A percentile compares a stretch with the other conserved stretches of the same genome.
Conservation (phyloP, 768 basidiomycete genomes). For the Rhizopogon vinicolor region DNA sequence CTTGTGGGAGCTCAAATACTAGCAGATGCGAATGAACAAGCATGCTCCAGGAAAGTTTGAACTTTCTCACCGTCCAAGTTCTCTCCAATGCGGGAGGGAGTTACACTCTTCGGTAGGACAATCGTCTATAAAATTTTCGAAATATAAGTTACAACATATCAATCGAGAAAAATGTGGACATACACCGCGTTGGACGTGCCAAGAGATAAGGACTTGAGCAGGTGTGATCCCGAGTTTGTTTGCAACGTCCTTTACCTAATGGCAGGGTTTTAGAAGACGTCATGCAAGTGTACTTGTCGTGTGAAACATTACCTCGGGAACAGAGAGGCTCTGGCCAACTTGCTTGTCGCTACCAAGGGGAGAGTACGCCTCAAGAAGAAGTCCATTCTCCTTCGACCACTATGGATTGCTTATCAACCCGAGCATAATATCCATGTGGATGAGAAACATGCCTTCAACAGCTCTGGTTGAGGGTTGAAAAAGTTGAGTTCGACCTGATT, state of each 20-base stretch:
- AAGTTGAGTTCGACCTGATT: slow-evolving; percentile 81
- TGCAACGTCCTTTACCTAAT: slow-evolving; percentile 53
- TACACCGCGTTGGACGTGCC: slow-evolving; percentile 76
- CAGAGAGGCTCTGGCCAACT: slow-evolving; percentile 52
- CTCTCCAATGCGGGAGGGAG: slow-evolving; percentile 59
- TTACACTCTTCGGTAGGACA: slow-evolving; percentile 76
- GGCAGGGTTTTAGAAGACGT: neutral
- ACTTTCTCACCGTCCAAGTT: slow-evolving; percentile 57
- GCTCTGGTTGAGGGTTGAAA: slow-evolving; percentile 73
- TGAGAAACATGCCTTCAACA: slow-evolving; percentile 49
- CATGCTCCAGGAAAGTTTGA: neutral
- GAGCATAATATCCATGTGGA: neutral
- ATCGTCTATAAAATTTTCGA: slow-evolving; percentile 40
- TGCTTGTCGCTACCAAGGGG: slow-evolving; percentile 62
- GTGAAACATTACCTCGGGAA: slow-evolving; percentile 42
- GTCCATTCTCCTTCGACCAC: slow-evolving; percentile 63
- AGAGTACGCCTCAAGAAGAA: slow-evolving; percentile 74
- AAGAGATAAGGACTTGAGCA: slow-evolving; percentile 70
- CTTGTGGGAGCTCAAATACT: slow-evolving; percentile 32
- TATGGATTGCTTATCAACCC: slow-evolving; percentile 12
- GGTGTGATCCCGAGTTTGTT: slow-evolving; percentile 63
- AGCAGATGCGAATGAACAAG: neutral
- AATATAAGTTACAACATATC: neutral
- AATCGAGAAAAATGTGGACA: slow-evolving; percentile 15
- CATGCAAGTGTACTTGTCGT: neutral